phyloP scores from a whole-genome alignment of 305 asterid genomes.

The Plantago lanceolata region DNA sequence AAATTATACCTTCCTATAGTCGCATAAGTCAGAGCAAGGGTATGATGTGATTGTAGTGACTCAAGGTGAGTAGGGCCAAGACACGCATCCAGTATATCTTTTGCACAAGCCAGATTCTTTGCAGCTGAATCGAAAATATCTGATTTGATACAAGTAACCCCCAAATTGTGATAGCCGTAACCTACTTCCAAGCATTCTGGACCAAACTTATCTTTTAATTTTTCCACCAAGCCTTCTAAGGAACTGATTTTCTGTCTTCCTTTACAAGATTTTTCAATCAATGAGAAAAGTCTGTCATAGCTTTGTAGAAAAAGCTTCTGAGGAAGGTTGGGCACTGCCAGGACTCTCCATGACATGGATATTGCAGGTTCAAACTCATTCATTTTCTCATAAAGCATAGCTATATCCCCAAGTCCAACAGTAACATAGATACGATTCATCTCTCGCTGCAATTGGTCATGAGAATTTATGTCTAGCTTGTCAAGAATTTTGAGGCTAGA shows the following conservation, averaged over 20 bases:
- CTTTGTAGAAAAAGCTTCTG: not conserved
- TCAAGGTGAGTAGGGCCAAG: slow-evolving; percentile 6
- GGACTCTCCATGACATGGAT: not conserved
- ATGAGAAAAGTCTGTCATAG: not conserved
- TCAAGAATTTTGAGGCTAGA: not conserved
- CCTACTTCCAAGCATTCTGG: not conserved
- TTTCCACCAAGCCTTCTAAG: not conserved
- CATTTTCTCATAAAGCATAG: not conserved
- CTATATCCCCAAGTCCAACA: not conserved
- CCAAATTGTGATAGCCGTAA: not conserved
- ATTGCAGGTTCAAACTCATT: not conserved
- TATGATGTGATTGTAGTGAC: not conserved
- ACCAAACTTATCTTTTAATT: not conserved
- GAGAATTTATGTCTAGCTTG: no score
- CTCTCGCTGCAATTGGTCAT: not conserved
- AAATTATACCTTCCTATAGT: not conserved
- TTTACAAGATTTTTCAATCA: not conserved
- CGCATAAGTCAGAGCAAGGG: not conserved
- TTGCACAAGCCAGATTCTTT: not conserved
- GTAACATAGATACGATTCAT: not conserved
- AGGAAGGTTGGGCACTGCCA: not conserved
- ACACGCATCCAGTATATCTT: not conserved
- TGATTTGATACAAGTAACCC: not conserved
- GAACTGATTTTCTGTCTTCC: not conserved
- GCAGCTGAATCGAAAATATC: not conserved